phyloP scores from a whole-genome alignment of 139 green algal species.

The Astrephomene gubernaculifera region DNA sequence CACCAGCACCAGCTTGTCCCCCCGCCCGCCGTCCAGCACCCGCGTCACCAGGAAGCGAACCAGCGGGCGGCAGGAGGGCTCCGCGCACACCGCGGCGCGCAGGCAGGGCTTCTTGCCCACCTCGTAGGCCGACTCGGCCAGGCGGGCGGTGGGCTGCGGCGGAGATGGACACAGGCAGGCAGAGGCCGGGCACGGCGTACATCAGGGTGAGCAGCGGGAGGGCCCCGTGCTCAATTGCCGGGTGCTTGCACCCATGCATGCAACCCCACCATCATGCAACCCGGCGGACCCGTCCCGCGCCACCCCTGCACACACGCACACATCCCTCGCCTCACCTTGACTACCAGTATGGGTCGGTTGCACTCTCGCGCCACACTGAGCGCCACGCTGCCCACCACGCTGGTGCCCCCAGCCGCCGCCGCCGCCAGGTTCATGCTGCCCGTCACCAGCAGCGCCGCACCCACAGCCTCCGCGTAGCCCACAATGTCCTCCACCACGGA shows the following conservation, averaged over 20 bases:
- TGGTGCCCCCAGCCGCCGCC: not conserved
- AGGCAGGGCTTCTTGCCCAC: slow-evolving; percentile 31
- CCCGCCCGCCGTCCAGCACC: slow-evolving; percentile 26
- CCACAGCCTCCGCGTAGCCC: slow-evolving; percentile 7
- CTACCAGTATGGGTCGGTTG: slow-evolving; percentile 7
- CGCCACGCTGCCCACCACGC: slow-evolving; percentile 35
- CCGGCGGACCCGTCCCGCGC: not conserved
- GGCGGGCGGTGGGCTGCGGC: slow-evolving; percentile 16
- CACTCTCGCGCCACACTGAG: slow-evolving; percentile 32
- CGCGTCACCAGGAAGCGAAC: slow-evolving; percentile 15
- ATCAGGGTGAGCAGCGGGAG: no score
- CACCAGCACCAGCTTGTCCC: slow-evolving; percentile 34
- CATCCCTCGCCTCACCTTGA: slow-evolving; percentile 15
- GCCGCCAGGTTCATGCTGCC: slow-evolving; percentile 34
- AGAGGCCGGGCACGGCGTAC: no score
- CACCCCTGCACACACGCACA: not conserved
- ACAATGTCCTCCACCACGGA: slow-evolving; percentile 42
- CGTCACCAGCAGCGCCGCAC: slow-evolving; percentile 14
- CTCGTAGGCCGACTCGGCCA: slow-evolving; percentile 24
- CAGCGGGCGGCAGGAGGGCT: slow-evolving; percentile 4
- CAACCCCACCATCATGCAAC: no score
- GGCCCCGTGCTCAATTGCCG: no score
- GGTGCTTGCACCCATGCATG: no score
- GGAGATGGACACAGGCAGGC: no score
- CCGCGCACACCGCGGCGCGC: not conserved